These are phyloP conservation scores for Protomyces arabidopsidicola DNA, from an alignment of 1,139 yeast species.

Conservation along the genomic window DNA sequence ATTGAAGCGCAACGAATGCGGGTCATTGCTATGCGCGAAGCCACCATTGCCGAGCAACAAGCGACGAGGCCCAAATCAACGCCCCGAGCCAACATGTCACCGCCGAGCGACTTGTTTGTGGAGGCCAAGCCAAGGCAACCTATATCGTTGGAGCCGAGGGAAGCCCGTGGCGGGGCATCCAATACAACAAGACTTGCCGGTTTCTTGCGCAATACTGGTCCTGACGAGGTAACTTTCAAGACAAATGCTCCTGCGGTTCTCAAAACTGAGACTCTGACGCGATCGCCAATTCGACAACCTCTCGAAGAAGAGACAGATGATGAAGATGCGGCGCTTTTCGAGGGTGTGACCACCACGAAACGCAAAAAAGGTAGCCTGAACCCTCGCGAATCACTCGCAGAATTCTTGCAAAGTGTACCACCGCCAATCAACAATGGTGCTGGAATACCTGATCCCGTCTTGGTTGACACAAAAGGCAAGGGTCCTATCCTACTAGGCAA, in stretches of 20 bases:
- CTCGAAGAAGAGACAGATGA: conserved; percentile 6
- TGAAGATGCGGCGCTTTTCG: not conserved
- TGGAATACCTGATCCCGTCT: not conserved
- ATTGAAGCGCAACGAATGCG: conserved; percentile 10
- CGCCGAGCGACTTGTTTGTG: not conserved
- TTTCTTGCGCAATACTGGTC: conserved; percentile 19
- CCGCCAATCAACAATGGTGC: conserved; percentile 8
- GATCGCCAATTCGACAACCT: conserved; percentile 1
- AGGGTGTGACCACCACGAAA: not conserved
- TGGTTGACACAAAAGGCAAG: not conserved
- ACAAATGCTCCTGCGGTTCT: not conserved
- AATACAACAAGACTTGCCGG: conserved; percentile 14
- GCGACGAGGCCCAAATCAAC: not conserved
- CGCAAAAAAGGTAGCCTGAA: not conserved
- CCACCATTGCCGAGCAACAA: not conserved
- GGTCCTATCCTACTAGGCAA: not conserved
- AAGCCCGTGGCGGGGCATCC: conserved; percentile 2
- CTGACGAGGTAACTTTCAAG: not conserved
- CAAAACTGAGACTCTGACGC: not conserved
- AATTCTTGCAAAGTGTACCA: conserved; percentile 5
- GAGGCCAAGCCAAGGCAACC: not conserved
- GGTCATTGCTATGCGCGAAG: conserved; percentile 10
- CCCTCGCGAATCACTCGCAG: conserved; percentile 10
- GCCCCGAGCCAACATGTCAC: not conserved
- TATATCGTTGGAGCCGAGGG: conserved; percentile 1